Conservation (phyloP, 2,329 filamentous ascomycete genomes). For the Furcasterigmium furcatum region DNA sequence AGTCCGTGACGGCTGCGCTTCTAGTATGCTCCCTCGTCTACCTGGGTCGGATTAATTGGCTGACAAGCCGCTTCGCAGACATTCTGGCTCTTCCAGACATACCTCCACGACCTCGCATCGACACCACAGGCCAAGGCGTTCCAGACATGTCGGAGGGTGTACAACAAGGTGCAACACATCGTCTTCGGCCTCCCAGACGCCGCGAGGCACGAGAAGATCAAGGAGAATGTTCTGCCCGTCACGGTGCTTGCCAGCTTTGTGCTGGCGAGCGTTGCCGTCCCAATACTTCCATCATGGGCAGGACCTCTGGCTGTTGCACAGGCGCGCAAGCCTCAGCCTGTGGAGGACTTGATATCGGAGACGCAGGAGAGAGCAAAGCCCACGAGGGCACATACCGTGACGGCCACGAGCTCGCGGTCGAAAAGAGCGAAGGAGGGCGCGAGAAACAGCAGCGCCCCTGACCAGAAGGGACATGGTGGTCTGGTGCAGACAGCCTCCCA, state of each 20-base stretch:
- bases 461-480: conserved; percentile 21
- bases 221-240: conserved; percentile 77
- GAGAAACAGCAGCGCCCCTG: conserved; percentile 42
- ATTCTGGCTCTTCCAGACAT: conserved; percentile 88
- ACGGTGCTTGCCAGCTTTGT: conserved; percentile 79
- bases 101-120: conserved; percentile 74
- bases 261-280: conserved; percentile 71
- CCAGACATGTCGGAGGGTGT: conserved; percentile 77
- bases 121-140: conserved; percentile 76
- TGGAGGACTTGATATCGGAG: conserved; percentile 60
- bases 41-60: not conserved
- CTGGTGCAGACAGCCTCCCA: not conserved
- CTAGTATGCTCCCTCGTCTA: conserved; percentile 47
- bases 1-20: conserved; percentile 80
- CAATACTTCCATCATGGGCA: conserved; percentile 72
- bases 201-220: conserved; percentile 69
- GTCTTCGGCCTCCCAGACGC: conserved; percentile 76
- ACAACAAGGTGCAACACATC: conserved; percentile 86
- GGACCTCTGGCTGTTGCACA: conserved; percentile 80
- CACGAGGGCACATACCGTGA: conserved; percentile 67
- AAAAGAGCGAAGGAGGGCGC: conserved; percentile 42
- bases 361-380: conserved; percentile 45
- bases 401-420: conserved; percentile 44
- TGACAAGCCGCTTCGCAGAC: conserved; percentile 50
- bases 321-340: conserved; percentile 68